A percentile compares a stretch with the other conserved stretches of the same genome.
Evolutionary conservation across 2,329 filamentous ascomycete species (phyloP).

Genomic region (Phoma sp.): DNA sequence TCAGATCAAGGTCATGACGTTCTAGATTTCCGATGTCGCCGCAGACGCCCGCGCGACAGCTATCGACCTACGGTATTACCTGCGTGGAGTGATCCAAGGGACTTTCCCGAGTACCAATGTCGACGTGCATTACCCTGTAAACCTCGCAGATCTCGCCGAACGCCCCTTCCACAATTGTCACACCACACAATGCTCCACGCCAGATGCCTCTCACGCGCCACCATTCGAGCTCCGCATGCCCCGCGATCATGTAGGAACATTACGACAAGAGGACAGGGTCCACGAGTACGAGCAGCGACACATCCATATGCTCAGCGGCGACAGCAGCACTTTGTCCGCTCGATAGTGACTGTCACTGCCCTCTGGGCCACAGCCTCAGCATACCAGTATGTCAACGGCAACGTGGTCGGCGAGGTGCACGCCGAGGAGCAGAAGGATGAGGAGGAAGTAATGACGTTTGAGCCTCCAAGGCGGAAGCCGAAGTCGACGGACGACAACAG

Average conservation of each 20-base stretch:
- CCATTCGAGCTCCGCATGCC: conserved; percentile 32
- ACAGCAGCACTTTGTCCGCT: conserved; percentile 56
- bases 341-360: conserved; percentile 51
- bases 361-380: conserved; percentile 55
- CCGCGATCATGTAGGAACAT: conserved; percentile 38
- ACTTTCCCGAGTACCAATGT: background rate
- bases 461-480: conserved; percentile 66
- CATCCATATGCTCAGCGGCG: conserved; percentile 53
- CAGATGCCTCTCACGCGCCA: conserved; percentile 41
- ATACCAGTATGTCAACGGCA: conserved; percentile 54
- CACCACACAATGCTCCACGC: conserved; percentile 41
- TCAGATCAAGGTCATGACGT: conserved; percentile 27
- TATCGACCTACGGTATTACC: conserved; percentile 18
- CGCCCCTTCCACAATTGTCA: conserved; percentile 2
- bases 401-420: conserved; percentile 51
- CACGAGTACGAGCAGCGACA: conserved; percentile 35
- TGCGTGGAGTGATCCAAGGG: conserved; percentile 4
- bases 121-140: background rate
- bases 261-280: conserved; percentile 24
- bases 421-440: conserved; percentile 59
- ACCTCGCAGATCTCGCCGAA: background rate
- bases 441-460: conserved; percentile 69
- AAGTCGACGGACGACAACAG: conserved; percentile 73
- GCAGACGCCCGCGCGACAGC: conserved; percentile 14
- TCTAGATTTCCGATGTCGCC: conserved; percentile 17